Percentiles rank a stretch among this genome's conserved stretches.
Evolutionary conservation across 2,329 filamentous ascomycete genomes (phyloP).

Genomic region (Camillea tinctor): DNA sequence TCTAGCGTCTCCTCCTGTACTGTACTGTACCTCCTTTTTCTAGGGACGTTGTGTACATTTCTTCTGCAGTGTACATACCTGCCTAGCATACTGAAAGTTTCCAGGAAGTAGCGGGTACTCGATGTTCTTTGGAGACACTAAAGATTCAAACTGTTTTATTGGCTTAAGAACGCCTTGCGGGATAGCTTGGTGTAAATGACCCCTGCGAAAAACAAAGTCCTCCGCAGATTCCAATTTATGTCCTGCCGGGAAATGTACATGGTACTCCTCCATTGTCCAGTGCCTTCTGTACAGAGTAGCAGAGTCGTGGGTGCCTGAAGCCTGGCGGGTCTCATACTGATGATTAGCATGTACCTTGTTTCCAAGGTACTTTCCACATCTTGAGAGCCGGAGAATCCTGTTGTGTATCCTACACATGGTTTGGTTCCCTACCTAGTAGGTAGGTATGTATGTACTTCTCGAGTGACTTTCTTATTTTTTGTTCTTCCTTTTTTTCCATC

Average conservation of each 20-base stretch:
- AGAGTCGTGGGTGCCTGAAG: neutral
- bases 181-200: neutral
- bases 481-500: constrained; percentile 17
- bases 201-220: constrained; percentile 20
- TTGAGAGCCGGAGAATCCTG: neutral
- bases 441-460: neutral
- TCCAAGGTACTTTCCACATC: neutral
- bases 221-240: constrained; percentile 22
- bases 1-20: too few relatives aligned
- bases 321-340: neutral
- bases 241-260: constrained; percentile 6
- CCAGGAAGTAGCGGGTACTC: neutral
- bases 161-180: neutral
- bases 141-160: neutral
- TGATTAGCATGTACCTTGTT: neutral
- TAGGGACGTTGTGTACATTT: too few relatives aligned
- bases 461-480: neutral
- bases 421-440: neutral
- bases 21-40: too few relatives aligned
- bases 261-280: neutral
- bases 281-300: constrained; percentile 6
- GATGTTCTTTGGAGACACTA: neutral
- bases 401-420: neutral
- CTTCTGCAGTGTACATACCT: too few relatives aligned
- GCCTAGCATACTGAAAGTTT: neutral